phyloP scores from a whole-genome alignment of 139 green algal species.

The Chlorella sorokiniana region DNA sequence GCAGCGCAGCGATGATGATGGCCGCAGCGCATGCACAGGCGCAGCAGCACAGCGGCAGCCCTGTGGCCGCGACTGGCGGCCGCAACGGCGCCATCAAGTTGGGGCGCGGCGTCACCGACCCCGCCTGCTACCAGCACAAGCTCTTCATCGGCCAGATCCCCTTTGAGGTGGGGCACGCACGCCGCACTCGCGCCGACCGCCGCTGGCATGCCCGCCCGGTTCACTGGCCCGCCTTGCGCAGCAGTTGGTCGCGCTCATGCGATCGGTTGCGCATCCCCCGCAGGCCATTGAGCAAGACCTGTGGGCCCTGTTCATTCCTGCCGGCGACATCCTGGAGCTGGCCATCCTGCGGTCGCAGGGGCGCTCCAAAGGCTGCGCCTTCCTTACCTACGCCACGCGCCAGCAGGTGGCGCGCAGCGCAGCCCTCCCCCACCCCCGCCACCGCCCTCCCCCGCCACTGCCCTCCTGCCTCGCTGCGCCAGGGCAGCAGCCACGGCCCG shows the following conservation, averaged over 20 bases:
- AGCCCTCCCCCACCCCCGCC: neutral
- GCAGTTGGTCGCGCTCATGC: neutral
- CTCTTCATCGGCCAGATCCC: conserved; percentile 64
- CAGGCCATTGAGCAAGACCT: conserved; percentile 67
- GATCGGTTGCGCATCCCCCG: neutral
- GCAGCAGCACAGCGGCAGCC: neutral
- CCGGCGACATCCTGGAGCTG: conserved; percentile 71
- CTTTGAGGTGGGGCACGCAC: conserved; percentile 39
- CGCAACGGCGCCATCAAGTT: conserved; percentile 35
- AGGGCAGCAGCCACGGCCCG: too few species aligned
- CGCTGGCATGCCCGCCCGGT: neutral
- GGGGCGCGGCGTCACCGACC: conserved; percentile 44
- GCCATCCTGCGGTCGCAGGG: conserved; percentile 71
- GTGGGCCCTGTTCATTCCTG: conserved; percentile 64
- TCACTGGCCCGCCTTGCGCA: neutral
- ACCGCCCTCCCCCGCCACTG: neutral
- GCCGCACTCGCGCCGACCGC: neutral
- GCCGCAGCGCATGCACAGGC: neutral
- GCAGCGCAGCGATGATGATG: conserved; percentile 31
- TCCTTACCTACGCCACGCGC: conserved; percentile 59
- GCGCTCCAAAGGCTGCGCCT: conserved; percentile 61
- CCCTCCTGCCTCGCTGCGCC: neutral
- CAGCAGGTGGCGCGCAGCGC: conserved; percentile 13
- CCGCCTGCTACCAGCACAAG: conserved; percentile 47
- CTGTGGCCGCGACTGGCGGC: neutral